These are phyloP conservation scores for Dactylorhiza incarnata DNA, from an alignment of 106 monocot genomes.

Conservation along the genomic window DNA sequence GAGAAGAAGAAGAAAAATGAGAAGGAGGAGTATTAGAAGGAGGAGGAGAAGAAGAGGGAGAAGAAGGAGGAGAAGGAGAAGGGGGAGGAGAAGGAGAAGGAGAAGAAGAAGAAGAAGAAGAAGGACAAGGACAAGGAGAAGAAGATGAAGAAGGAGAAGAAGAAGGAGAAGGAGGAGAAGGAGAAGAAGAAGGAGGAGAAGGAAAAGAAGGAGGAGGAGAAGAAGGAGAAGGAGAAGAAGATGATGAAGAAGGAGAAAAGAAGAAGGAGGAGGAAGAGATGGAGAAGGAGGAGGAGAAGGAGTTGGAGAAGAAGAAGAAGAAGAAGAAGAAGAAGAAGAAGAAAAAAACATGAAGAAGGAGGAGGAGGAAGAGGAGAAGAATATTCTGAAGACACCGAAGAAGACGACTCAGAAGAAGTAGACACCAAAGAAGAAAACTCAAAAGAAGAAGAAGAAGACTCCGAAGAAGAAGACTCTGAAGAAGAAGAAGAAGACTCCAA, in stretches of 20 bases:
- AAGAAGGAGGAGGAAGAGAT: background rate
- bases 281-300: background rate
- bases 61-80: background rate
- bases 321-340: too few species aligned
- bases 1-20: background rate
- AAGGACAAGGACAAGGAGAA: background rate
- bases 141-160: background rate
- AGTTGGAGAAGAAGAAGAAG: background rate
- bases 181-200: background rate
- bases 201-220: background rate
- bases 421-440: too few species aligned
- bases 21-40: accelerated
- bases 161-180: background rate
- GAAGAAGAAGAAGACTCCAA: too few species aligned
- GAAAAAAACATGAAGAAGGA: too few species aligned
- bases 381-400: too few species aligned
- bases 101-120: background rate
- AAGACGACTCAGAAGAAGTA: too few species aligned
- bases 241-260: background rate
- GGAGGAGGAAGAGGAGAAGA: too few species aligned
- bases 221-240: background rate
- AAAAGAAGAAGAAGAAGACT: too few species aligned
- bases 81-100: background rate
- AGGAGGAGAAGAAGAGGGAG: background rate
- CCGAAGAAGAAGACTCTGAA: too few species aligned